Conservation (phyloP, 495 filamentous ascomycete species). For the Cercophora newfieldiana region DNA sequence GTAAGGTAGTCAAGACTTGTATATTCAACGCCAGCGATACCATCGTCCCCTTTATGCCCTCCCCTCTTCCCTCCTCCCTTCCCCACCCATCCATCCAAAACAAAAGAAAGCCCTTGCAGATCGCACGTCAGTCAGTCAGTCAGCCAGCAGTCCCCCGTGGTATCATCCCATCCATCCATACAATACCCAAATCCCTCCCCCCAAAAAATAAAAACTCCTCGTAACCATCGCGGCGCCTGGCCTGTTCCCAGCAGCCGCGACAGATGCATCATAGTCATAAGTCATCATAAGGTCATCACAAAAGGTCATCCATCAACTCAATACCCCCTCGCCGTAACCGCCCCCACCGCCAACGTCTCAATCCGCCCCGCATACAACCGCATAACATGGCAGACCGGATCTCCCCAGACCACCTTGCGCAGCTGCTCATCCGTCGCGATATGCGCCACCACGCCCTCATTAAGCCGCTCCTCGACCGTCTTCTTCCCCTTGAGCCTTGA, state of each 20-base stretch:
- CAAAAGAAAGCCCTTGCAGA: not conserved
- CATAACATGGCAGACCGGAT: slow-evolving; percentile 79
- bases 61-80: too few relatives aligned
- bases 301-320: too few relatives aligned
- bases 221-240: slow-evolving; percentile 1
- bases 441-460: slow-evolving; percentile 61
- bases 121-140: not conserved
- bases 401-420: slow-evolving; percentile 69
- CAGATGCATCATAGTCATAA: slow-evolving; percentile 11
- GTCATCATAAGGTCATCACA: not conserved
- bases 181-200: not conserved
- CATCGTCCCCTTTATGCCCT: too few relatives aligned
- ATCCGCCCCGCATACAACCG: slow-evolving; percentile 68
- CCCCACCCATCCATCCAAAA: not conserved
- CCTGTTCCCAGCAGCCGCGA: slow-evolving; percentile 3
- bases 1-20: not conserved
- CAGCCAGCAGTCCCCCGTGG: not conserved
- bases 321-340: slow-evolving; percentile 56
- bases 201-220: slow-evolving; percentile 6
- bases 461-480: slow-evolving; percentile 42
- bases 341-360: slow-evolving; percentile 64
- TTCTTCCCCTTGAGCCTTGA: slow-evolving; percentile 33
- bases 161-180: slow-evolving; percentile 5
- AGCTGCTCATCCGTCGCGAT: slow-evolving; percentile 64
- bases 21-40: not conserved